Evolutionary conservation across 306 rosid species (phyloP).

Genomic region (Cicer yamashitae): DNA sequence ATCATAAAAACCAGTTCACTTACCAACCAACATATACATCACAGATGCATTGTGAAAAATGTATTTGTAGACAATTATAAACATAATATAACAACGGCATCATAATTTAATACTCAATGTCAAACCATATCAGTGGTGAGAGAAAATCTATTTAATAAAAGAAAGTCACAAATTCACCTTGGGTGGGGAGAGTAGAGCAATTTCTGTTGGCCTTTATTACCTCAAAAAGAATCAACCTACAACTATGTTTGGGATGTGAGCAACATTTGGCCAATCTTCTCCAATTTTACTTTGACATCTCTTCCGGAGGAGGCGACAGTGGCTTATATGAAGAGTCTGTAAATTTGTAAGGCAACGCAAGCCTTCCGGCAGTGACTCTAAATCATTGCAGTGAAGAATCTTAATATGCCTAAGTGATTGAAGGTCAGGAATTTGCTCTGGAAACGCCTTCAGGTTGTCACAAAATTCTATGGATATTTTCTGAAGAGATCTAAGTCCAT

Average conservation of each 20-base stretch:
- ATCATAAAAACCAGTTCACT: constrained; percentile 16
- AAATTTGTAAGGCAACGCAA: constrained; percentile 1
- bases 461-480: constrained; percentile 24
- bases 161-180: not conserved
- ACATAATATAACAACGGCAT: not conserved
- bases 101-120: constrained; percentile 17
- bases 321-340: not conserved
- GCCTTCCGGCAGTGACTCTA: constrained; percentile 29
- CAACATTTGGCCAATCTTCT: constrained; percentile 21
- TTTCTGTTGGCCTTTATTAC: not conserved
- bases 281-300: constrained; percentile 8
- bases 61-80: not conserved
- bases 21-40: not conserved
- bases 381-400: constrained; percentile 23
- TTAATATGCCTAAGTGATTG: constrained; percentile 21
- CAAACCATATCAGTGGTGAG: not conserved
- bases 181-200: not conserved
- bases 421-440: not conserved
- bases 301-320: constrained; percentile 1
- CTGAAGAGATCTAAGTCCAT: constrained; percentile 4
- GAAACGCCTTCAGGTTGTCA: constrained; percentile 12
- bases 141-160: too few relatives aligned
- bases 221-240: not conserved
- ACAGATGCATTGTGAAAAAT: constrained; percentile 19
- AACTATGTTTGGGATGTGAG: constrained; percentile 10